Evolutionary conservation across 139 green algal species (phyloP).

Genomic region (Asterochloris erici): DNA sequence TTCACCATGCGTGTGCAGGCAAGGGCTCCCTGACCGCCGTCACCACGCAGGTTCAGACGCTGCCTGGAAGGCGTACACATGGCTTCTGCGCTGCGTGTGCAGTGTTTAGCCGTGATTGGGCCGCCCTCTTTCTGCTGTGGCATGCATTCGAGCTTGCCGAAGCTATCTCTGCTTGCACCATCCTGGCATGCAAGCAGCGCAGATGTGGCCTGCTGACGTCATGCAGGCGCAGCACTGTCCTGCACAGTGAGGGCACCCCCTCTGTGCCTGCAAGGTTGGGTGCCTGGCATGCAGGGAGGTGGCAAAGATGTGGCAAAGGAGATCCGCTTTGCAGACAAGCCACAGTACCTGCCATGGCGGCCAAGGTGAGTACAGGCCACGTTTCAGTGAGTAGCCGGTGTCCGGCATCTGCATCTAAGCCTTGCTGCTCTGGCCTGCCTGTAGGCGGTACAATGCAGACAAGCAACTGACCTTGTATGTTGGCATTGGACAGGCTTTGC

Average conservation of each 20-base stretch:
- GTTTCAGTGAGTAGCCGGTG: background rate
- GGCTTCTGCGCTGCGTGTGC: too few relatives aligned
- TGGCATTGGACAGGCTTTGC: conserved; percentile 27
- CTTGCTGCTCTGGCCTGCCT: background rate
- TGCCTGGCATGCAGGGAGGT: conserved; percentile 25
- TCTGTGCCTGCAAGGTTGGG: background rate
- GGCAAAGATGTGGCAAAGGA: conserved; percentile 41
- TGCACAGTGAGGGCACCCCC: too few relatives aligned
- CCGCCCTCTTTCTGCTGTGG: background rate
- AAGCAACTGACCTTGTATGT: conserved; percentile 32
- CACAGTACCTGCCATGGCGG: conserved; percentile 54
- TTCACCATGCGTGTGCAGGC: conserved; percentile 41
- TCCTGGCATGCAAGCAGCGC: too few relatives aligned
- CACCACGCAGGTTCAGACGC: background rate
- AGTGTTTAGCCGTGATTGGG: too few relatives aligned
- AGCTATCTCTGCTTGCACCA: too few relatives aligned
- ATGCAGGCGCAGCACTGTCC: too few relatives aligned
- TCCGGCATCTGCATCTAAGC: background rate
- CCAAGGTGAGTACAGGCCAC: conserved; percentile 27
- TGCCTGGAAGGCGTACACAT: too few relatives aligned
- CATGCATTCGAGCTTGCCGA: background rate
- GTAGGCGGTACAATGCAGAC: conserved; percentile 33
- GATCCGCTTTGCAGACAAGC: conserved; percentile 50
- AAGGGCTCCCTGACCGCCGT: background rate
- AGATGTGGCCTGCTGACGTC: too few relatives aligned